These are phyloP conservation scores for Fusarium annulatum DNA, from an alignment of 2,329 filamentous ascomycete species.

Conservation along the genomic window DNA sequence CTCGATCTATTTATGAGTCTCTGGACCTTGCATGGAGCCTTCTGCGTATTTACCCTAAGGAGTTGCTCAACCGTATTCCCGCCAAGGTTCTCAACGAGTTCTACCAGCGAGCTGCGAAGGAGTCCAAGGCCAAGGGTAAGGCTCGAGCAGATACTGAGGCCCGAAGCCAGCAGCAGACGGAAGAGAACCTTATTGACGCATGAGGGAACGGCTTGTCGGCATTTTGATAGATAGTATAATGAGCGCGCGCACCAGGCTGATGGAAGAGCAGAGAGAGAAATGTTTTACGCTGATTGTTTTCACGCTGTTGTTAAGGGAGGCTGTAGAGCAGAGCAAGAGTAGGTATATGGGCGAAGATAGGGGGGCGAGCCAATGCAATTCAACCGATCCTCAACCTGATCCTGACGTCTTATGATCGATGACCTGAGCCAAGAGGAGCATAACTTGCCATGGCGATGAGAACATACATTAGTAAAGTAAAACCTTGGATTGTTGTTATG, in stretches of 20 bases:
- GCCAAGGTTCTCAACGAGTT: constrained; percentile 85
- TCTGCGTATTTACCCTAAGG: constrained; percentile 97
- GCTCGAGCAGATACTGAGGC: constrained; percentile 57
- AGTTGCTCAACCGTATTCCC: constrained; percentile 94
- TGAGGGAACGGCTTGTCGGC: constrained; percentile 47
- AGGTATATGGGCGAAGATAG: constrained; percentile 45
- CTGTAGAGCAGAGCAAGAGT: constrained; percentile 38
- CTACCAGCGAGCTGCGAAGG: constrained; percentile 75
- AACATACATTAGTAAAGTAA: neutral
- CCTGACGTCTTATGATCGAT: neutral
- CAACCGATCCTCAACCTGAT: constrained; percentile 33
- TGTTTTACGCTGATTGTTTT: constrained; percentile 41
- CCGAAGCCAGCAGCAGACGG: constrained; percentile 56
- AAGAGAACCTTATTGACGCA: constrained; percentile 72
- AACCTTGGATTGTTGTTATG: constrained; percentile 16
- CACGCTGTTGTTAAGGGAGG: constrained; percentile 32
- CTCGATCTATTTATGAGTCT: constrained; percentile 90
- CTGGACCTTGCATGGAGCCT: constrained; percentile 96
- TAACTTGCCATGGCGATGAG: constrained; percentile 32
- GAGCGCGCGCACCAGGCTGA: constrained; percentile 37
- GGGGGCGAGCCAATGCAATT: constrained; percentile 49
- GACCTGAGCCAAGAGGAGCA: neutral
- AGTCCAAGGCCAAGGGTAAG: constrained; percentile 72
- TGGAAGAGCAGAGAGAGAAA: constrained; percentile 40
- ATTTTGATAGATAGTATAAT: constrained; percentile 45